Percentiles rank a stretch among this genome's conserved stretches.
These are phyloP conservation scores for Bacidia rubella DNA, from an alignment of 495 filamentous ascomycete genomes.

Conservation along the genomic window DNA sequence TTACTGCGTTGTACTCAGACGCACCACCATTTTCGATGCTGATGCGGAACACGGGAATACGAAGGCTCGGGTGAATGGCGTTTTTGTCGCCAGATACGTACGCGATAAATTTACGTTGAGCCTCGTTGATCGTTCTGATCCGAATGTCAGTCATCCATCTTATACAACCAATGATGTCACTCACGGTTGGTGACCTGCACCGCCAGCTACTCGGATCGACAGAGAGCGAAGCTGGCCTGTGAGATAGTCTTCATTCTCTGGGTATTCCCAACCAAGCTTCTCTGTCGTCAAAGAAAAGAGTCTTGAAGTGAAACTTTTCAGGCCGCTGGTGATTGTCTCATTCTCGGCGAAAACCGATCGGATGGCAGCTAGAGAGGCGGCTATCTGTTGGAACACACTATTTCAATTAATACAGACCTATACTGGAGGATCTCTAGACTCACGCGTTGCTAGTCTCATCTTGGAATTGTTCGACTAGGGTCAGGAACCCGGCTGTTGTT, in stretches of 20 bases:
- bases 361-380: slow-evolving; percentile 51
- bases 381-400: slow-evolving; percentile 73
- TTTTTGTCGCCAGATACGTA: slow-evolving; percentile 53
- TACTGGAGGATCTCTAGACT: slow-evolving; percentile 13
- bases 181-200: slow-evolving; percentile 58
- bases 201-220: slow-evolving; percentile 59
- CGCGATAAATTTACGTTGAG: slow-evolving; percentile 57
- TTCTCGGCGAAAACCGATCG: slow-evolving; percentile 51
- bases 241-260: slow-evolving; percentile 64
- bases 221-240: slow-evolving; percentile 66
- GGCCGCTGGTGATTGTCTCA: slow-evolving; percentile 41
- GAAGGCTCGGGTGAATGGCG: slow-evolving; percentile 68
- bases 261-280: slow-evolving; percentile 74
- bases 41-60: slow-evolving; percentile 64
- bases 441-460: slow-evolving; percentile 69
- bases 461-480: slow-evolving; percentile 67
- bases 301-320: slow-evolving; percentile 61
- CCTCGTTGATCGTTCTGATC: slow-evolving; percentile 50
- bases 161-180: slow-evolving; percentile 17
- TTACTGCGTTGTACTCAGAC: slow-evolving; percentile 56
- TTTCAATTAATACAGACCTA: slow-evolving; percentile 11
- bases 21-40: slow-evolving; percentile 56
- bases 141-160: slow-evolving; percentile 16
- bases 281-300: slow-evolving; percentile 59
- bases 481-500: slow-evolving; percentile 62